Base-by-base conservation (phyloP, 2,329 filamentous ascomycete species). In the Aspergillus sp. region DNA sequence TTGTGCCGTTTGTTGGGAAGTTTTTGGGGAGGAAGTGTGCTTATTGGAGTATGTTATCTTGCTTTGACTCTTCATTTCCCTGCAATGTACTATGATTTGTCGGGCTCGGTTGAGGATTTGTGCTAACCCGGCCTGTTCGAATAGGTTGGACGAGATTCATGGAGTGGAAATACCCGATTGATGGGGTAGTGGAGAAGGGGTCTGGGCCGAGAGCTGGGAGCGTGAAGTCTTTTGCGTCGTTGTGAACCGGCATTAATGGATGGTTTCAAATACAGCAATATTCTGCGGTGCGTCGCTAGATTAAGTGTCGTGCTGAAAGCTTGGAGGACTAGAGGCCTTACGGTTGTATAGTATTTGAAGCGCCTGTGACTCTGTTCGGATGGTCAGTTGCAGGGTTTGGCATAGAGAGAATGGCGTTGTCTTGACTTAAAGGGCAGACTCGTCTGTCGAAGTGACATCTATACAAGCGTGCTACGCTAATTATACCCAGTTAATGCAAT, bases 11-110 rank as follows among this genome's bases (percentile, higher is more conserved):
- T 75, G 80, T 91, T 66, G 95, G 95, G 58, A 99, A 98, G 77
- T 98, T 92, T 77, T 86, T 97, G 74, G 95, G 95, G 46, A 85
- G 95, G 73, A 96, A 91, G 76, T 96, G 93, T 79, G 93, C 93
- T 59, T 97, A 96, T 73, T 97, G 92, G 91, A 91, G 93, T 97
- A 82, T 40, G 75, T 70, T 9, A n/a, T 37, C 14, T 11, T 31
- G 9, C 8, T 31, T 31, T 31, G 27, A 4, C 9, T 31, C 27
- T 31, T 31, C 9, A 11, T 31, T 31, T 11, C 1, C 9, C 27
- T 8, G 9, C 9, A 11, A 11, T 31, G 9, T 31, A 9, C 9
- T 31, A 3, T 31, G 27, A 31, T 11, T 31, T 31, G 9, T 11
- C 9, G 3, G 27, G 9, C 4, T 37, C 4, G 15, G 35, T 14